Evolutionary conservation across 164 flowering plant species (phyloP).

Genomic region (Umbilicus rupestris): DNA sequence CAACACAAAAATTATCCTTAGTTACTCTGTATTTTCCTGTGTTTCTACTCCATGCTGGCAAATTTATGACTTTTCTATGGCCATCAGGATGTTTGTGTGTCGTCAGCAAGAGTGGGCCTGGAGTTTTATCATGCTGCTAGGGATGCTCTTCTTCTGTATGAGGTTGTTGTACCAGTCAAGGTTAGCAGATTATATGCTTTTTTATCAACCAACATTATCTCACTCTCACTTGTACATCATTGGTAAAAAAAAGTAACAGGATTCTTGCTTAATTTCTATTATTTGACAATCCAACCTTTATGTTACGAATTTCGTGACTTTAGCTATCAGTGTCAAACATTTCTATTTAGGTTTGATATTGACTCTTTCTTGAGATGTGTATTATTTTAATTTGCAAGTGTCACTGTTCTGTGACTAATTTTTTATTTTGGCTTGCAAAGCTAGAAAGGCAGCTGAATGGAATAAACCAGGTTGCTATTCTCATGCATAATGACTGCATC

Average conservation of each 20-base stretch:
- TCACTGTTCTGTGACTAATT: conserved; percentile 7
- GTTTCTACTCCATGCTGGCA: neutral
- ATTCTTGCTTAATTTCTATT: neutral
- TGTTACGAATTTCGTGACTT: neutral
- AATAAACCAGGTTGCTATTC: conserved; percentile 74
- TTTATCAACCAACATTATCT: neutral
- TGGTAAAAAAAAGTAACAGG: neutral
- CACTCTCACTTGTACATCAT: neutral
- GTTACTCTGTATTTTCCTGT: neutral
- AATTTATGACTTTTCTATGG: neutral
- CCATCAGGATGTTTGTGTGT: conserved; percentile 82
- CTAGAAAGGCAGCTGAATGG: conserved; percentile 80
- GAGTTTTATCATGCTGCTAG: conserved; percentile 92
- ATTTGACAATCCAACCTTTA: neutral
- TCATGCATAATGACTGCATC: conserved; percentile 85
- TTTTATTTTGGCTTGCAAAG: conserved; percentile 34
- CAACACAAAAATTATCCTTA: neutral
- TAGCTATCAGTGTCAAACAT: neutral
- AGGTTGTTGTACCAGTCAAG: conserved; percentile 78
- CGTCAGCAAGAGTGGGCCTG: conserved; percentile 71
- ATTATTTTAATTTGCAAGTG: neutral
- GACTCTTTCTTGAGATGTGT: neutral
- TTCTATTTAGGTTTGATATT: neutral
- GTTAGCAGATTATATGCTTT: conserved; percentile 30
- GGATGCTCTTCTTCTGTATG: conserved; percentile 82